Evolutionary conservation across 2,329 filamentous ascomycete genomes (phyloP), one percentile per base, ranked within the genome.

Genomic region (Apiospora pterosperma): DNA sequence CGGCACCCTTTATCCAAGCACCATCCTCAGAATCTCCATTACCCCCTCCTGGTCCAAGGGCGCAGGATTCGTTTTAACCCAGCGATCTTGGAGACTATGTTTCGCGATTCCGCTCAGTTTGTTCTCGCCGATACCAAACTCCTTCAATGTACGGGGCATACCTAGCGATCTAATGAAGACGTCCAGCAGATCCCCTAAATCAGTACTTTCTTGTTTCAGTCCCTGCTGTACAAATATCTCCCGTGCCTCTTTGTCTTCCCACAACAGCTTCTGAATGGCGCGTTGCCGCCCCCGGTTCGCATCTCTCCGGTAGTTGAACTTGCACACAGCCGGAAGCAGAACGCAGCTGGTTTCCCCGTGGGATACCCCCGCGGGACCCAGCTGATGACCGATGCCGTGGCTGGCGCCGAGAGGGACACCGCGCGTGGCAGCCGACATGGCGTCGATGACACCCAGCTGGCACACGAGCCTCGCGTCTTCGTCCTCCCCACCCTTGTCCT

Each of bases 291-390:
- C 76, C 3, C 69, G 62, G 42, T 74, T 74, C 65, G 77, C 77
- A 6, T 79, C 79, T 60, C 78, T 72, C 39, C 70, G 72, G 2
- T 77, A 76, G 64, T 88, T 89, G 70, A 79, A 88, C 70, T 82
- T 84, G 70, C 84, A 84, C 6, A 89, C 85, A 0, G 82, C 80
- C 0, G 86, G 85, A 39, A 83, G 77, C 63, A 86, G 76, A 58
- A 84, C 81, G 70, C 82, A 89, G 68, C 82, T 86, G 34, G 85
- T 89, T 72, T 87, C 85, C 12, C 86, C 86, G 69, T 89, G 86
- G 0, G 83, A 82, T 2, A 88, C 85, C 0, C 85, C 85, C 3
- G 85, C 71, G 0, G 85, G 85, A 0, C 83, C 83, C 0, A 85
- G 76, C 70, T 83, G 82, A 69, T 85, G 82, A 4, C 82, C 82